Evolutionary conservation across 768 basidiomycete genomes (phyloP).

Genomic region (Suillus lakei): DNA sequence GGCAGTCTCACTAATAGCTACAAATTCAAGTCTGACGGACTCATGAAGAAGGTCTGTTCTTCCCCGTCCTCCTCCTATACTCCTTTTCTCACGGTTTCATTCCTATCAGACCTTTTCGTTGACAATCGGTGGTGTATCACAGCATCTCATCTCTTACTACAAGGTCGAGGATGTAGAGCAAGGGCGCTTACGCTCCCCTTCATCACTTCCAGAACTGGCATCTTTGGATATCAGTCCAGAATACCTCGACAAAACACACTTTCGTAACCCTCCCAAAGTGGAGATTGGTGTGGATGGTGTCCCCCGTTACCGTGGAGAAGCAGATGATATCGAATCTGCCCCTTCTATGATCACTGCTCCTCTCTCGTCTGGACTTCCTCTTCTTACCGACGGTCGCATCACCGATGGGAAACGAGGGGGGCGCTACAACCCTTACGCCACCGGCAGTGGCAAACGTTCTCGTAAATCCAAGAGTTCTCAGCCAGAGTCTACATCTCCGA

Average conservation of each 20-base stretch:
- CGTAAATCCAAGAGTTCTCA: slow-evolving; percentile 39
- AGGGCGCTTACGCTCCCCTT: slow-evolving; percentile 87
- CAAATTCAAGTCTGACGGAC: slow-evolving; percentile 90
- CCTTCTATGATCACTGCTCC: slow-evolving; percentile 46
- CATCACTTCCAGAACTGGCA: slow-evolving; percentile 85
- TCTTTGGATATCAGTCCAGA: slow-evolving; percentile 85
- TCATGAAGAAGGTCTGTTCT: slow-evolving; percentile 92
- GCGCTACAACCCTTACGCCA: slow-evolving; percentile 49
- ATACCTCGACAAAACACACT: slow-evolving; percentile 90
- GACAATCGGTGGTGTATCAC: slow-evolving; percentile 80
- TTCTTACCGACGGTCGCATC: slow-evolving; percentile 52
- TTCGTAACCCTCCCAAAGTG: slow-evolving; percentile 88
- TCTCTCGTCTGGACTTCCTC: slow-evolving; percentile 50
- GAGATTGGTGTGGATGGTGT: slow-evolving; percentile 85
- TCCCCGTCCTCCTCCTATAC: slow-evolving; percentile 9
- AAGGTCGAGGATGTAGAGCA: slow-evolving; percentile 88
- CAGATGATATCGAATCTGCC: slow-evolving; percentile 66
- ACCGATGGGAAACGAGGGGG: slow-evolving; percentile 47
- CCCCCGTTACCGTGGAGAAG: slow-evolving; percentile 82
- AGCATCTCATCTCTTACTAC: slow-evolving; percentile 96
- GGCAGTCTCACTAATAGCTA: slow-evolving; percentile 92
- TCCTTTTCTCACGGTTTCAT: slow-evolving; percentile 34
- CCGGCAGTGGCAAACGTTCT: slow-evolving; percentile 38
- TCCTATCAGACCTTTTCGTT: slow-evolving; percentile 83
- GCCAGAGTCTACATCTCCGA: slow-evolving; percentile 35